A percentile compares a stretch with the other conserved stretches of the same genome.
These are phyloP conservation scores for Chlorella sorokiniana DNA, from an alignment of 139 green algal species.

Conservation along the genomic window DNA sequence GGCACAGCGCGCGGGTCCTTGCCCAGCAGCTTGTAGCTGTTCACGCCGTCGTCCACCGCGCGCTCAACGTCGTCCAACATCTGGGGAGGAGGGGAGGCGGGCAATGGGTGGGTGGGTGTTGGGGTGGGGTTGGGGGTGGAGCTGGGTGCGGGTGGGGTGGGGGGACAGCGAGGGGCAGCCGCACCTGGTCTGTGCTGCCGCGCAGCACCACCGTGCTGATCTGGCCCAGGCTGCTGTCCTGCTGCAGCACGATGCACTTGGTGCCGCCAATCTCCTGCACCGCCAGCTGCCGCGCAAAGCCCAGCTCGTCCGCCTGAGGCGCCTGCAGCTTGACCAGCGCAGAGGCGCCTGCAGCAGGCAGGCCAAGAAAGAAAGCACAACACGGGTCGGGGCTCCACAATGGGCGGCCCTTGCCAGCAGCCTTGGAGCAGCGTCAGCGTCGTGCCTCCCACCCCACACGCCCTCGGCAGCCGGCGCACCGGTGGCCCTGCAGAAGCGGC, in stretches of 20 bases:
- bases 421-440: no score
- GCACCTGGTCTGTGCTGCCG: constrained; percentile 85
- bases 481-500: constrained; percentile 92
- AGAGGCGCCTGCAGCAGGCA: constrained; percentile 72
- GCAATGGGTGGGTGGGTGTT: not conserved
- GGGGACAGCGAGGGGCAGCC: not conserved
- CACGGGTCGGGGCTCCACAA: no score
- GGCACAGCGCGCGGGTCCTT: constrained; percentile 79
- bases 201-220: constrained; percentile 93
- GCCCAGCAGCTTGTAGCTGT: constrained; percentile 93
- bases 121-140: not conserved
- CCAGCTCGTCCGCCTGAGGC: constrained; percentile 77
- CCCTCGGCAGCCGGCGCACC: constrained; percentile 38
- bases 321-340: constrained; percentile 76
- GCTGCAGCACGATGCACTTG: constrained; percentile 78
- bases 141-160: not conserved
- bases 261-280: constrained; percentile 90
- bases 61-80: constrained; percentile 95
- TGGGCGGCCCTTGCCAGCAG: no score
- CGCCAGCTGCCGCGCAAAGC: constrained; percentile 70
- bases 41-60: constrained; percentile 96
- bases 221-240: constrained; percentile 37
- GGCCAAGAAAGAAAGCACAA: not conserved
- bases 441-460: not conserved
- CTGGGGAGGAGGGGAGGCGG: not conserved